Evolutionary conservation across 306 rosid species (phyloP), one percentile per base, ranked within the genome.

Genomic region (Cyclanthera cordifolia): DNA sequence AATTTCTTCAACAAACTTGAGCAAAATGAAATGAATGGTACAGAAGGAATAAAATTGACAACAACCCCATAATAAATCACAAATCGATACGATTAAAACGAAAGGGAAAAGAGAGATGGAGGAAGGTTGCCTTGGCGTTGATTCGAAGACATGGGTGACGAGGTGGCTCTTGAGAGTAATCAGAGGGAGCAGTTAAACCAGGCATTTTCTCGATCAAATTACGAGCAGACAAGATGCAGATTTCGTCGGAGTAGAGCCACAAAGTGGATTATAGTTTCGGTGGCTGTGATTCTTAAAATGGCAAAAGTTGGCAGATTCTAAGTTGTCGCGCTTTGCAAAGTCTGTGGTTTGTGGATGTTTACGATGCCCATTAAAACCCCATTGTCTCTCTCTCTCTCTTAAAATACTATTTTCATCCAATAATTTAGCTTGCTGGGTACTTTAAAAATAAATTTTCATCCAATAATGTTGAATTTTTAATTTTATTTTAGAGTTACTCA

Each of bases 161-260:
- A 74, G 87, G 78, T 23, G 95, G 96, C 51, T 90, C 96, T 17
- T 19, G 56, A 2, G 91, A 85, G 78, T 90, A 90, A 81, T 87
- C 85, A 1, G 90, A 87, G 4, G 96, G 96, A 5, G 82, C 91
- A 53, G 8, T 76, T 13, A 90, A 60, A 28, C 95, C 85, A 2
- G 96, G 88, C 96, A 89, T 89, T 78, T 50, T 49, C 54, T 23
- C 13, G 6, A 19, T 41, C 17, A 47, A 6, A 2, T 24, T 20
- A 12, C 2, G 37, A 61, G 27, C 46, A 16, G 5, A 32, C 2
- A 17, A 47, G 6, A 16, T 59, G 3, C 30, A 27, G 30, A 3
- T 3, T n/a, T n/a, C n/a, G n/a, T n/a, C n/a, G n/a, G n/a, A n/a
- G n/a, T n/a, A n/a, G n/a, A 27, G 30, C 3, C 30, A 27, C 30